phyloP scores from a whole-genome alignment of 1,284 basidiomycete species.

The Singerocomus inundabilis region DNA sequence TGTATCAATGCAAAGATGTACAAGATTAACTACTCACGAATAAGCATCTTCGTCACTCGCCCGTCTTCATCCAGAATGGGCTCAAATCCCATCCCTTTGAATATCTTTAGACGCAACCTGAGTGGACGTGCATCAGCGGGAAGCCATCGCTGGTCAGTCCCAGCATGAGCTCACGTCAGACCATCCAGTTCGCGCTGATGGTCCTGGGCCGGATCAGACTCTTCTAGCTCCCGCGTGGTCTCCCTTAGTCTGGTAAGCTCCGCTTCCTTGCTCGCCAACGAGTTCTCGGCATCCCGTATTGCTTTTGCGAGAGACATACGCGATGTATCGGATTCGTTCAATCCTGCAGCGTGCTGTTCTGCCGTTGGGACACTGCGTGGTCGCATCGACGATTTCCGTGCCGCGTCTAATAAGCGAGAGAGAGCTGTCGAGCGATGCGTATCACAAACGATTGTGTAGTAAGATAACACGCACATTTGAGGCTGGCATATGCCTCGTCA shows the following conservation, averaged over 20 bases:
- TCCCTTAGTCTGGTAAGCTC: slow-evolving; percentile 66
- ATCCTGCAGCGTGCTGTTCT: slow-evolving; percentile 53
- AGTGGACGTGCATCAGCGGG: slow-evolving; percentile 7
- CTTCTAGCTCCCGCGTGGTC: slow-evolving; percentile 56
- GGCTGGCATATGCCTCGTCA: slow-evolving; percentile 57
- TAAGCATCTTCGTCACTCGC: slow-evolving; percentile 55
- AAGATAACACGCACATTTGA: slow-evolving; percentile 48
- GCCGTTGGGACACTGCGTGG: slow-evolving; percentile 67
- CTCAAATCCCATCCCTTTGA: slow-evolving; percentile 68
- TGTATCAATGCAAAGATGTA: background rate
- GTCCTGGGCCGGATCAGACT: slow-evolving; percentile 67
- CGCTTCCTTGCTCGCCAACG: slow-evolving; percentile 63
- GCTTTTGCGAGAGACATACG: slow-evolving; percentile 69
- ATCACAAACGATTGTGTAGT: background rate
- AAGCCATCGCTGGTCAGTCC: background rate
- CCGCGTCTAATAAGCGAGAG: slow-evolving; percentile 63
- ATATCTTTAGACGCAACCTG: slow-evolving; percentile 65
- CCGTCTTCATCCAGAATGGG: slow-evolving; percentile 56
- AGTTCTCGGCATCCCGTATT: slow-evolving; percentile 68
- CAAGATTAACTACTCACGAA: slow-evolving; percentile 47
- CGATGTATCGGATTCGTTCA: slow-evolving; percentile 64
- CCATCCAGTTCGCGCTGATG: slow-evolving; percentile 66
- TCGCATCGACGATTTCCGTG: slow-evolving; percentile 66
- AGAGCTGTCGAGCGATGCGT: slow-evolving; percentile 43
- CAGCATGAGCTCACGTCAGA: slow-evolving; percentile 52